Evolutionary conservation across 2,329 filamentous ascomycete species (phyloP).

Genomic region (Aureobasidium sp.): DNA sequence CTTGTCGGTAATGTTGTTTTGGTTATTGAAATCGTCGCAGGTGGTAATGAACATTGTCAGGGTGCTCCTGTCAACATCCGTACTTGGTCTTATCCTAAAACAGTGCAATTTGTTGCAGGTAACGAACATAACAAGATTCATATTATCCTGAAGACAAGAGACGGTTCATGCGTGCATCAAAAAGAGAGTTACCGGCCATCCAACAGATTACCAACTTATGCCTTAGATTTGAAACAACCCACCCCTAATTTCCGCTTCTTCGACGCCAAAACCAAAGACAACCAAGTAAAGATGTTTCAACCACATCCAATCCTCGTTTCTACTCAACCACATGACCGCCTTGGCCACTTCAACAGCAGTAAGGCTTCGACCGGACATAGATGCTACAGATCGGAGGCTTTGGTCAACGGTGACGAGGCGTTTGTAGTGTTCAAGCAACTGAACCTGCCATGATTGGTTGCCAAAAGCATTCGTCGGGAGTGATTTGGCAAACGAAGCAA

Average conservation of each 20-base stretch:
- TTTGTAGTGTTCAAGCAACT: slow-evolving; percentile 70
- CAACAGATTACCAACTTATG: neutral
- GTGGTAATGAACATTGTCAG: too few species aligned
- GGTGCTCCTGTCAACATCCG: neutral
- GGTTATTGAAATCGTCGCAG: too few species aligned
- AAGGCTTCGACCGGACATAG: slow-evolving; percentile 52
- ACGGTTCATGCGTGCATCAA: too few species aligned
- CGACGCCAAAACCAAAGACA: slow-evolving; percentile 75
- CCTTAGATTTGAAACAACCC: neutral
- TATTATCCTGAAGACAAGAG: too few species aligned
- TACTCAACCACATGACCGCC: slow-evolving; percentile 67
- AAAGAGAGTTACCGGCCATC: too few species aligned
- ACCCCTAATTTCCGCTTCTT: slow-evolving; percentile 55
- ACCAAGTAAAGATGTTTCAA: slow-evolving; percentile 72
- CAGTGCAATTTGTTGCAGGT: too few species aligned
- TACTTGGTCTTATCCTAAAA: neutral
- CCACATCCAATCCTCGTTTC: slow-evolving; percentile 66
- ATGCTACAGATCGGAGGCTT: slow-evolving; percentile 48
- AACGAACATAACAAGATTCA: too few species aligned
- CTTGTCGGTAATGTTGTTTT: too few species aligned
- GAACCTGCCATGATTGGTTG: slow-evolving; percentile 56
- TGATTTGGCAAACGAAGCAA: slow-evolving; percentile 68
- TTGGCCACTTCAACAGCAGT: slow-evolving; percentile 68
- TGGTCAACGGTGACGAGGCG: slow-evolving; percentile 67
- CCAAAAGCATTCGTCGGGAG: slow-evolving; percentile 74